Conservation (phyloP, 164 flowering plant species). For the Pachysandra terminalis region DNA sequence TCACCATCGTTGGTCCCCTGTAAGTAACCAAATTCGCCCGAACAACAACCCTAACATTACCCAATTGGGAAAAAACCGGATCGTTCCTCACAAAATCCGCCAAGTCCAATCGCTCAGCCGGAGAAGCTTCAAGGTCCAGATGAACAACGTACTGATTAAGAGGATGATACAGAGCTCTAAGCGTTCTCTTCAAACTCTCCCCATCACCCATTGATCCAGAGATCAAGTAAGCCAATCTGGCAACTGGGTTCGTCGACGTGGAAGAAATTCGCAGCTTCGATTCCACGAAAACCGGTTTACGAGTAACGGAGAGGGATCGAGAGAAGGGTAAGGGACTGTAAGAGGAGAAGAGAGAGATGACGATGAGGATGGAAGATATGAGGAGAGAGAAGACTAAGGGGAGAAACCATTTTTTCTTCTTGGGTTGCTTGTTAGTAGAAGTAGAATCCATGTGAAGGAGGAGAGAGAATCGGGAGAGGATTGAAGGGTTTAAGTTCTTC, state of each 20-base stretch:
- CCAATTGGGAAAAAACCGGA: conserved; percentile 37
- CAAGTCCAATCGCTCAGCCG: conserved; percentile 59
- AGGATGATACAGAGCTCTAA: conserved; percentile 75
- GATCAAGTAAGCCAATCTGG: conserved; percentile 65
- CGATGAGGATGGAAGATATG: conserved; percentile 26
- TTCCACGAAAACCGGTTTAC: conserved; percentile 53
- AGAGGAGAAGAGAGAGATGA: conserved; percentile 28
- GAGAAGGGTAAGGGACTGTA: conserved; percentile 9
- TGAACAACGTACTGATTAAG: conserved; percentile 72
- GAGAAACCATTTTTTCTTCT: conserved; percentile 51
- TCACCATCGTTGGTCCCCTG: conserved; percentile 84
- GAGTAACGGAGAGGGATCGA: conserved; percentile 5
- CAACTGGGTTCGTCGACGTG: conserved; percentile 29
- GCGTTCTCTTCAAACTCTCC: conserved; percentile 52
- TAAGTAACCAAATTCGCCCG: conserved; percentile 77
- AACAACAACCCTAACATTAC: conserved; percentile 56
- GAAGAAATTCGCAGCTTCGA: conserved; percentile 35
- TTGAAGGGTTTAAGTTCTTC: conserved; percentile 7
- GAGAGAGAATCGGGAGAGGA: conserved; percentile 2
- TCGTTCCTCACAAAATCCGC: conserved; percentile 40
- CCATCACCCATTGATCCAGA: conserved; percentile 75
- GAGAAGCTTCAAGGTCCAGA: conserved; percentile 64
- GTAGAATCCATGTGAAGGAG: conserved; percentile 23
- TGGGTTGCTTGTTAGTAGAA: conserved; percentile 22
- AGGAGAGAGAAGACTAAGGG: conserved; percentile 27